Evolutionary conservation across 169 alveolate genomes (phyloP).

Genomic region (Miamiensis avidus): DNA sequence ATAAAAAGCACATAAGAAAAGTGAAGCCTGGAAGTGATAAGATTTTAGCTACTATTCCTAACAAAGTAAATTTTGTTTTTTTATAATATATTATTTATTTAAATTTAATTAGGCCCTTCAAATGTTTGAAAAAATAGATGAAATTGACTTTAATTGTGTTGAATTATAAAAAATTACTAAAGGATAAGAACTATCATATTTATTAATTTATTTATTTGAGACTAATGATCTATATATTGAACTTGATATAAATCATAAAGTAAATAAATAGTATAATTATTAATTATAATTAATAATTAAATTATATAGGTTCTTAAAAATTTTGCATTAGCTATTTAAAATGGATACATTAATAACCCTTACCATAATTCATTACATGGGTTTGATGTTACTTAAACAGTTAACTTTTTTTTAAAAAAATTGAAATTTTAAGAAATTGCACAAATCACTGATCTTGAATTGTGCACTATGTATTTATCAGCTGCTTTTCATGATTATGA

Average conservation of each 20-base stretch:
- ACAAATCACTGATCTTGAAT: constrained; percentile 33
- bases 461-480: constrained; percentile 37
- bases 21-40: not conserved
- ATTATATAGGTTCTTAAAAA: constrained; percentile 1
- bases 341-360: constrained; percentile 32
- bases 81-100: too few relatives aligned
- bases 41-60: not conserved
- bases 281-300: too few relatives aligned
- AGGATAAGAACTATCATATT: constrained; percentile 11
- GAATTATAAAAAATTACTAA: constrained; percentile 16
- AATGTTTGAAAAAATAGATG: not conserved
- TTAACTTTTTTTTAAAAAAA: constrained; percentile 21
- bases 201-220: constrained; percentile 20
- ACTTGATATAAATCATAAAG: constrained; percentile 10
- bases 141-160: constrained; percentile 17
- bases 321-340: constrained; percentile 5
- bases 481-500: constrained; percentile 54
- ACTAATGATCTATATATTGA: constrained; percentile 7
- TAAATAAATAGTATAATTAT: too few relatives aligned
- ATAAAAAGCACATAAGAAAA: too few relatives aligned
- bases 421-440: constrained; percentile 39
- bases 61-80: not conserved
- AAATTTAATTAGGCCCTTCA: not conserved
- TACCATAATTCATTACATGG: constrained; percentile 50
- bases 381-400: constrained; percentile 42